Percentiles rank a stretch among this genome's conserved stretches.
These are phyloP conservation scores for Paramecium bursaria DNA, from an alignment of 73 alveolate species.

Conservation along the genomic window DNA sequence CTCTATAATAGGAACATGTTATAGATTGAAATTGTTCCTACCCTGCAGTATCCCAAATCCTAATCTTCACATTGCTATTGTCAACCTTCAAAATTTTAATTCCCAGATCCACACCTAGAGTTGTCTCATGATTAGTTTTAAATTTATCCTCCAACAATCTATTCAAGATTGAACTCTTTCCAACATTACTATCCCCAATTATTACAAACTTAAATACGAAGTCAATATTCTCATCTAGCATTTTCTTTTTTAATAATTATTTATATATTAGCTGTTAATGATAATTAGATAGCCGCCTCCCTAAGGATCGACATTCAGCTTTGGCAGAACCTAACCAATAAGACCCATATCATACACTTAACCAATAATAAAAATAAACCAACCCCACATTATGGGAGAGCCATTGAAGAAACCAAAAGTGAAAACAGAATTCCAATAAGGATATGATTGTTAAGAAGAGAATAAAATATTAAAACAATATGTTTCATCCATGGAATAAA, in stretches of 20 bases:
- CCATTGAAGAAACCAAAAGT: constrained; percentile 25
- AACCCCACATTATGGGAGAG: constrained; percentile 14
- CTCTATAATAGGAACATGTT: constrained; percentile 75
- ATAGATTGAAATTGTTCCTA: constrained; percentile 74
- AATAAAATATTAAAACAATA: constrained; percentile 19
- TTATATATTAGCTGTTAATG: not conserved
- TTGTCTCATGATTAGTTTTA: constrained; percentile 70
- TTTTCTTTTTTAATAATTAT: constrained; percentile 5
- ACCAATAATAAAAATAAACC: constrained; percentile 44
- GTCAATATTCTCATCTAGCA: not conserved
- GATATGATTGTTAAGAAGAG: constrained; percentile 41
- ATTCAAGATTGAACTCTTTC: constrained; percentile 74
- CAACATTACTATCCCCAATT: constrained; percentile 67
- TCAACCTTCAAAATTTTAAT: constrained; percentile 52
- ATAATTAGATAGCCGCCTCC: not conserved
- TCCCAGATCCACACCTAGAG: constrained; percentile 78
- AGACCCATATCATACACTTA: constrained; percentile 8
- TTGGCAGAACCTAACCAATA: constrained; percentile 35
- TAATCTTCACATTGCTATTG: constrained; percentile 58
- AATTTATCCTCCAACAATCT: constrained; percentile 71
- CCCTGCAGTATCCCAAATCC: constrained; percentile 79
- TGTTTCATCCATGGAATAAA: constrained; percentile 19
- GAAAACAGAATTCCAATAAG: constrained; percentile 4
- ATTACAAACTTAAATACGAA: constrained; percentile 27
- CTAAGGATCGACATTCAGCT: constrained; percentile 25